phyloP scores from a whole-genome alignment of 139 green algal species.

The Haematococcus sp. region DNA sequence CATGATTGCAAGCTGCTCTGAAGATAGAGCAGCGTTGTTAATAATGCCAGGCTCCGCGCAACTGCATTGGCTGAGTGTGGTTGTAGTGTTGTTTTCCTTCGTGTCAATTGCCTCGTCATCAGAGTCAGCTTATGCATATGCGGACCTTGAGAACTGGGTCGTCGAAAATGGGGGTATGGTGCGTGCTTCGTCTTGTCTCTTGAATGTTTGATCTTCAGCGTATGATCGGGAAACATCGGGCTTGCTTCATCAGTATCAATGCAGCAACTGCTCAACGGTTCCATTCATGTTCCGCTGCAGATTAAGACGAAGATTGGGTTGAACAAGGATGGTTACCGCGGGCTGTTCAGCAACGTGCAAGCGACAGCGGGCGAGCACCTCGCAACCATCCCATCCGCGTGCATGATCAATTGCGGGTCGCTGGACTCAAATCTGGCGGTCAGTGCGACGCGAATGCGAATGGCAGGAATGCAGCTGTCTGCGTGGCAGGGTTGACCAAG shows the following conservation, averaged over 20 bases:
- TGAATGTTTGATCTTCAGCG: not conserved
- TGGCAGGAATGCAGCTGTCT: no score
- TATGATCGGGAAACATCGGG: not conserved
- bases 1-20: no score
- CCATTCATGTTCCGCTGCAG: not conserved
- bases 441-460: no score
- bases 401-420: slow-evolving; percentile 5
- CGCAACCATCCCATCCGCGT: not conserved
- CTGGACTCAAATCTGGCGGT: not conserved
- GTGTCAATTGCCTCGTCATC: not conserved
- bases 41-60: not conserved
- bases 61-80: not conserved
- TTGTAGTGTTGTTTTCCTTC: not conserved
- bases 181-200: not conserved
- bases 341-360: not conserved
- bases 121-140: not conserved
- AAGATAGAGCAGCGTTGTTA: no score
- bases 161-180: slow-evolving; percentile 4
- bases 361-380: not conserved
- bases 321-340: slow-evolving; percentile 3
- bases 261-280: not conserved
- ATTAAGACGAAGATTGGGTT: not conserved
- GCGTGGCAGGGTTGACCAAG: no score
- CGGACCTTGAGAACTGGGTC: not conserved
- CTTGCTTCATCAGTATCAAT: not conserved